Evolutionary conservation across 768 basidiomycete genomes (phyloP), one percentile per base, ranked within the genome.

Genomic region (Hemileccinum rubropunctum): DNA sequence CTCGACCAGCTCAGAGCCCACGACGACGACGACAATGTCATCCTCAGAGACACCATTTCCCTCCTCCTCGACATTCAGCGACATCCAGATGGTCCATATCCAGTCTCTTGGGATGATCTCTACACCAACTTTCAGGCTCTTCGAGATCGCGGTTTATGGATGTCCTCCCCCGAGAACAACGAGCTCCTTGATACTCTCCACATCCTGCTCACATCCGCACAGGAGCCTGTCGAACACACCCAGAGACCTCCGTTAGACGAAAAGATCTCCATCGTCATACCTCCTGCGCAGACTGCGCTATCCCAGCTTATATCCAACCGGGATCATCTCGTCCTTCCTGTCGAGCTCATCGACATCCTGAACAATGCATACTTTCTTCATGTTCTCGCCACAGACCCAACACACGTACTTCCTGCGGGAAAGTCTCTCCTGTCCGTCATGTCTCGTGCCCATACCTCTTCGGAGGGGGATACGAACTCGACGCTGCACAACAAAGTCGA

Each of bases 351-450:
- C 12, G 71, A 82, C 30, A 54, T 73, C 33, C 67, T 87, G 42
- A 78, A 86, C 54, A 74, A 84, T 50, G 73, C 78, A 0, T 83
- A 82, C 61, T 83, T 85, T 54, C 74, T 89, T 9, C 84, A 87
- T 60, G 55, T 80, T n/a, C 78, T 90, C 11, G 81, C 82, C 4
- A 83, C 77, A 3, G 78, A 88, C 36, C 80, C 84, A 6, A 59
- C 70, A 0, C 75, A 72, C 39, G 75, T 85, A 8, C 68, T 89
- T n/a, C 84, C 88, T 3, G 78, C 82, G 1, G 84, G 83, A 44
- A 90, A 90, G 64, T 86, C 86, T 1, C 69, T 88, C 4, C 65
- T 88, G 4, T 86, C 87, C 8, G 76, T 83, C 71, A 70, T 89
- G 63, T 69, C 75, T 17, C 58, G 59, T 15, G 51, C 69, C 0